Evolutionary conservation across 352 stramenopile genomes (phyloP), one percentile per base, ranked within the genome.

Genomic region (Plasmopara muralis): DNA sequence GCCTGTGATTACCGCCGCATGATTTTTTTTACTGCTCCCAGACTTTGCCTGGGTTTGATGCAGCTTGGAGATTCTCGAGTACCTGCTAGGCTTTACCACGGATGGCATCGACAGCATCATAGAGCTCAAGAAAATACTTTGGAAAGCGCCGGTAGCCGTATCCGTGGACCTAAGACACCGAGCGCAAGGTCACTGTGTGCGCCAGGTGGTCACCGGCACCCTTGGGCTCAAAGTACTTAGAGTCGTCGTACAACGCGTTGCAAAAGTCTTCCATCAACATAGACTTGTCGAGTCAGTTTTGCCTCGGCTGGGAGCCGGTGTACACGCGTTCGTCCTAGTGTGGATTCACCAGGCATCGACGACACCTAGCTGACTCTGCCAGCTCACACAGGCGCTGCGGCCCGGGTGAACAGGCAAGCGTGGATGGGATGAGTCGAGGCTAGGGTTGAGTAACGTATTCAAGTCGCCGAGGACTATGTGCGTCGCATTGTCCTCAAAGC

Each of bases 221-320:
- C 37, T 41, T 41, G 13, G 9, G 37, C n/a, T 41, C 12, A 41
- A 41, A 41, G 14, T 41, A 41, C 37, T 16, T 41, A 13, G 9
- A 41, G 37, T 41, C 37, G n/a, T 5, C 37, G 6, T 41, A 41
- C 37, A 41, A 15, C 37, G 37, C 37, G n/a, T 41, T 41, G 37
- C 37, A 16, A 6, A 41, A 41, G n/a, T 41, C 37, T 5, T 41
- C 37, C 37, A 13, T 18, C 37, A 41, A 16, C 37, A 41, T 16
- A 41, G 37, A 2, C 0, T 18, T 2, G 37, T 41, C 37, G 16
- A 41, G 37, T 41, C 37, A 13, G n/a, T 41, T 41, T 6, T 41
- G 12, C 7, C 37, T 1, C 12, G 37, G 2, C 37, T 41, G 37
- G 12, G 37, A 6, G 4, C 37, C 37, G 13, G 9, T 41, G n/a